Base-by-base conservation (phyloP, 495 filamentous ascomycete genomes). In the Neurospora sp. region DNA sequence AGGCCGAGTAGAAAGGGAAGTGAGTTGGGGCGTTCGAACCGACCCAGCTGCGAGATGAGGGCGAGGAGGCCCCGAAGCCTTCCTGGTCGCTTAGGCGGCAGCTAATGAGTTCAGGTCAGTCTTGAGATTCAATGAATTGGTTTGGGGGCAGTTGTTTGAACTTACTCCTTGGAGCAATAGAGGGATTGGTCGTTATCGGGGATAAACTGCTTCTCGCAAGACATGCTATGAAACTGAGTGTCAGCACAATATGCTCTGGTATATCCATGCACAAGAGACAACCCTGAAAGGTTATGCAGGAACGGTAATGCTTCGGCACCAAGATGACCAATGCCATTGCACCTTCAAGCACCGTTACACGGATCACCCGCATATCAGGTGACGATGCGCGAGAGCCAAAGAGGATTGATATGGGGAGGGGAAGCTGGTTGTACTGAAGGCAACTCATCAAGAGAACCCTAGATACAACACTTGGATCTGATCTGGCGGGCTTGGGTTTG, bases 91-190 rank as follows among this genome's bases (percentile, higher is more conserved):
- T 74, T 48, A 79, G 75, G 41, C 84, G 84, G 77, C 84, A 86
- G 70, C 84, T 86, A 74, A 45, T 73, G 41, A 8, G 39, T 39
- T 75, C 70, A 75, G 71, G 77, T 74, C 72, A 75, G 74, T 73
- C 71, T 20, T 17, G 41, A 42, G 20, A 73, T 70, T 68, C 45
- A 68, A 4, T 12, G 1, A 65, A 17, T 8, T 31, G 53, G 12
- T 14, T 61, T 65, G 53, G 14, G 22, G 20, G 27, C 27, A 4
- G 53, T 35, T 16, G 53, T 17, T 14, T 35, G 70, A 71, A 79
- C 84, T 83, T 81, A 85, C 83, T 80, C 76, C 71, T 85, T 84
- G 35, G 84, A 85, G 78, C 84, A 86, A 78, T 86, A 86, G 71
- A 86, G 71, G 53, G 78, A 78, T 68, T 78, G 81, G 41, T 84